A percentile compares a stretch with the other conserved stretches of the same genome.
phyloP scores from a whole-genome alignment of 176 grass and related monocot genomes.

The Oryza meyeriana region DNA sequence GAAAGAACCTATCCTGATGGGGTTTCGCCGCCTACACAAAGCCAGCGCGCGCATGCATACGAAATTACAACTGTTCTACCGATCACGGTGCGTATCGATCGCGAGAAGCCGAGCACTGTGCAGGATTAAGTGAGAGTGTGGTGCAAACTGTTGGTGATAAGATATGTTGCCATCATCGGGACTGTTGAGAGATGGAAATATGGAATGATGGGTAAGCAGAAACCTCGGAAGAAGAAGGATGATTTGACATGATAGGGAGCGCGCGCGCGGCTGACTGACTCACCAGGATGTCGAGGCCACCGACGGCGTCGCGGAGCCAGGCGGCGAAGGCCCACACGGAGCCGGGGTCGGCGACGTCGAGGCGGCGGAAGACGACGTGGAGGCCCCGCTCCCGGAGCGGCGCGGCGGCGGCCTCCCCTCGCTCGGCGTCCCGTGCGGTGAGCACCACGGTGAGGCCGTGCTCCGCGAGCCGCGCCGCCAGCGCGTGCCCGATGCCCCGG shows the following conservation, averaged over 20 bases:
- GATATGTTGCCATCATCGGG: not conserved
- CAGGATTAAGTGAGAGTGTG: not conserved
- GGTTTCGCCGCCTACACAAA: not conserved
- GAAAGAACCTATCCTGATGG: not conserved
- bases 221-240: too few relatives aligned
- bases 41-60: not conserved
- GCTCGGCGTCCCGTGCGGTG: constrained; percentile 64
- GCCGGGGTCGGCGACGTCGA: constrained; percentile 65
- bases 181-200: not conserved
- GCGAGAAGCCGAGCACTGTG: not conserved
- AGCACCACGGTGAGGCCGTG: constrained; percentile 88
- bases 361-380: constrained; percentile 42
- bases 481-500: constrained; percentile 80
- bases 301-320: constrained; percentile 53
- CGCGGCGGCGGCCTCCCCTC: constrained; percentile 67
- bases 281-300: constrained; percentile 87
- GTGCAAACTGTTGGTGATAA: not conserved
- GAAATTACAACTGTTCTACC: not conserved
- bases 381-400: constrained; percentile 47
- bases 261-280: not conserved
- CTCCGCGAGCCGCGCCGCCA: constrained; percentile 68
- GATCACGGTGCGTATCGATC: not conserved
- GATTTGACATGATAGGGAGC: not conserved
- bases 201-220: not conserved
- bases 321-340: constrained; percentile 64